Conservation (phyloP, 225 moss, liverwort and hornwort genomes). For the Physcomitrium patens region DNA sequence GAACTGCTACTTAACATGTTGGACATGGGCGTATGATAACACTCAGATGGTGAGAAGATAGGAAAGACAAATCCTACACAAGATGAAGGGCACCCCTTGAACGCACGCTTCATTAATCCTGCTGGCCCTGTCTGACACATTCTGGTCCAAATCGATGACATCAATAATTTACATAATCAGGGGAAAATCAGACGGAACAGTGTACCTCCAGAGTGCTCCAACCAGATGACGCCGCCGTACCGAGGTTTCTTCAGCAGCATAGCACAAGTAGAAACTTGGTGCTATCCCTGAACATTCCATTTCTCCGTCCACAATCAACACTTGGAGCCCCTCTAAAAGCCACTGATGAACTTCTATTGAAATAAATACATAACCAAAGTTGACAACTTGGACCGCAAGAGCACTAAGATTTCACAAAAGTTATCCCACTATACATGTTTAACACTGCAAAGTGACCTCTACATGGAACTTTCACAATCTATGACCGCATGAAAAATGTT, state of each 20-base stretch:
- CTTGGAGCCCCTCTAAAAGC: conserved; percentile 37
- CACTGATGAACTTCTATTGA: conserved; percentile 32
- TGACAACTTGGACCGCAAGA: conserved; percentile 34
- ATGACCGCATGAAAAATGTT: conserved; percentile 48
- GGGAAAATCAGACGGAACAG: conserved; percentile 45
- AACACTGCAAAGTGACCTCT: conserved; percentile 39
- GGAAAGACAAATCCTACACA: conserved; percentile 29
- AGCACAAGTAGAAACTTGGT: conserved; percentile 25
- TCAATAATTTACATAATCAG: conserved; percentile 39
- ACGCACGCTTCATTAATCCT: conserved; percentile 39
- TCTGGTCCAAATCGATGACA: conserved; percentile 45
- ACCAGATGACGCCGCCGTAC: conserved; percentile 39
- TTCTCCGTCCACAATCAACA: conserved; percentile 36
- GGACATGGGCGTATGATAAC: conserved; percentile 11
- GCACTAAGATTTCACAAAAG: conserved; percentile 26
- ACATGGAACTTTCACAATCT: conserved; percentile 25
- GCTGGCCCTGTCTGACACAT: conserved; percentile 33
- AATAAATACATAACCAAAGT: conserved; percentile 31
- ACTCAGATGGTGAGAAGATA: conserved; percentile 22
- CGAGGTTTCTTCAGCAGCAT: conserved; percentile 41
- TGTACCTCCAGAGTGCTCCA: conserved; percentile 50
- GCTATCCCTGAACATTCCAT: conserved; percentile 28
- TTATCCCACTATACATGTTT: conserved; percentile 44
- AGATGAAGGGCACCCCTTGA: conserved; percentile 25
- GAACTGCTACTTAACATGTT: conserved; percentile 17